Conservation (phyloP, 768 basidiomycete genomes). For the Leccinum rimulosum region DNA sequence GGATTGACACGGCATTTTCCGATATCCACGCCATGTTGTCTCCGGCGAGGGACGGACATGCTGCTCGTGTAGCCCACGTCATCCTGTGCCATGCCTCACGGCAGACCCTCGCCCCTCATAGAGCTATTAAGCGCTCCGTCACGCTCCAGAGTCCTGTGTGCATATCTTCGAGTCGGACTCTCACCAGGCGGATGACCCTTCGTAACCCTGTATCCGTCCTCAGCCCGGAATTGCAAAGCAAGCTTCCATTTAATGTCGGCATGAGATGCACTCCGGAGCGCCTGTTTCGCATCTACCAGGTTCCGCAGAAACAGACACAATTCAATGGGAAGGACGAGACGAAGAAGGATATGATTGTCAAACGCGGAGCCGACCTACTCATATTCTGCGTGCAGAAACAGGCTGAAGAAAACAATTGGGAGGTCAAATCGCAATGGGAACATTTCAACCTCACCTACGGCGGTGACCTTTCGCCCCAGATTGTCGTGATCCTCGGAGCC, state of each 20-base stretch:
- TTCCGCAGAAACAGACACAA: conserved; percentile 7
- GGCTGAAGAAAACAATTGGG: background rate
- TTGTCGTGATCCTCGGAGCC: conserved; percentile 22
- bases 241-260: conserved; percentile 19
- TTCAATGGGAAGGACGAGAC: background rate
- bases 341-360: conserved; percentile 10
- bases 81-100: conserved; percentile 25
- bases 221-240: conserved; percentile 1
- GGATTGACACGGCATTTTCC: conserved; percentile 19
- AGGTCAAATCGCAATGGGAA: conserved; percentile 23
- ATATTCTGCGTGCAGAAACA: conserved; percentile 20
- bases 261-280: conserved; percentile 16
- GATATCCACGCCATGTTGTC: conserved; percentile 20
- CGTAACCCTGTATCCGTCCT: conserved; percentile 14
- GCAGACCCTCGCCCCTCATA: background rate
- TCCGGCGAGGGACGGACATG: conserved; percentile 2
- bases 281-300: conserved; percentile 20
- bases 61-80: conserved; percentile 11
- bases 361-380: conserved; percentile 25
- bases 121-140: conserved; percentile 10
- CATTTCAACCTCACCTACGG: conserved; percentile 23
- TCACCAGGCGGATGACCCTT: conserved; percentile 4
- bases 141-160: conserved; percentile 15
- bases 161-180: conserved; percentile 8
- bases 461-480: conserved; percentile 25